These are phyloP conservation scores for Rugonectria rugulosa DNA, from an alignment of 2,329 filamentous ascomycete genomes.

Conservation along the genomic window DNA sequence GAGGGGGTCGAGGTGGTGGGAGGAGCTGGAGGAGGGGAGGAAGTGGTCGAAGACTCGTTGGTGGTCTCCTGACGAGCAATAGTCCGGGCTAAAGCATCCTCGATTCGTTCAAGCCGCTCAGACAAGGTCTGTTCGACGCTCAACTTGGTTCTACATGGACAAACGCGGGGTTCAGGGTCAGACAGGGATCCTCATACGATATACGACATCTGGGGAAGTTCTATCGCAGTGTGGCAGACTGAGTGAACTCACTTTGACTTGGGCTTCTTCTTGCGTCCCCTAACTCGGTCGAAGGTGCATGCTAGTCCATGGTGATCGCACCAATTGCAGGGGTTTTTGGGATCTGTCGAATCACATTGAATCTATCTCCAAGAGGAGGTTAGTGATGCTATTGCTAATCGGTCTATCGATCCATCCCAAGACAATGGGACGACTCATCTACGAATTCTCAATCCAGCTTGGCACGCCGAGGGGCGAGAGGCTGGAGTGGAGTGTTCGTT, in stretches of 20 bases:
- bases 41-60: slow-evolving; percentile 7
- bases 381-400: too few species aligned
- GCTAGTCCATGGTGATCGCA: slow-evolving; percentile 16
- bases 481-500: neutral
- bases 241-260: slow-evolving; percentile 26
- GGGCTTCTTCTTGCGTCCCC: slow-evolving; percentile 30
- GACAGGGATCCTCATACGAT: slow-evolving; percentile 1
- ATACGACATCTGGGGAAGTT: neutral
- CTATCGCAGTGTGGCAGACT: neutral
- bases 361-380: slow-evolving; percentile 6
- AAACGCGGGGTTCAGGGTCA: neutral
- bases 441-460: neutral
- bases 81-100: slow-evolving; percentile 29
- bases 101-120: slow-evolving; percentile 32
- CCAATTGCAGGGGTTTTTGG: slow-evolving; percentile 15
- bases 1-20: neutral
- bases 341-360: slow-evolving; percentile 11
- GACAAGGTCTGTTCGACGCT: slow-evolving; percentile 28
- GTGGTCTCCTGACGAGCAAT: slow-evolving; percentile 15
- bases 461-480: neutral
- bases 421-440: slow-evolving; percentile 8
- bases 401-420: too few species aligned
- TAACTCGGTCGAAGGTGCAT: slow-evolving; percentile 33
- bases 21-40: neutral
- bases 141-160: slow-evolving; percentile 18